Evolutionary conservation across 495 filamentous ascomycete species (phyloP).

Genomic region (Tetracladium marchalianum): DNA sequence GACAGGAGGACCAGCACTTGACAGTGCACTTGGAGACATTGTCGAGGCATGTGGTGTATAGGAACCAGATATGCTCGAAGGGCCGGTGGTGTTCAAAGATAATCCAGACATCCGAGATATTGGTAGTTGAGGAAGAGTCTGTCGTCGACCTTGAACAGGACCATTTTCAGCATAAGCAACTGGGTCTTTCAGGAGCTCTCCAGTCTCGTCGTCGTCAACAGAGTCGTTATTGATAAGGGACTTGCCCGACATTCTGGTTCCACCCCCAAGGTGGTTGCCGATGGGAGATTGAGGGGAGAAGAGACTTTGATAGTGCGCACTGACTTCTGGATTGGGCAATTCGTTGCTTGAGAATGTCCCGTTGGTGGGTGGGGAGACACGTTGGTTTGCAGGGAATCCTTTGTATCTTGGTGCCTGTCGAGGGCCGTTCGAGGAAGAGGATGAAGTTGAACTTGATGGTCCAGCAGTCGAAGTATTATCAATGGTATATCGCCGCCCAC

Average conservation of each 20-base stretch:
- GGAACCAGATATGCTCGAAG: conserved; percentile 12
- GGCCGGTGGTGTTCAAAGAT: conserved; percentile 54
- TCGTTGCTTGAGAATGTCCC: conserved; percentile 46
- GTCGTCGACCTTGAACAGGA: conserved; percentile 44
- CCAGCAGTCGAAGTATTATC: conserved; percentile 23
- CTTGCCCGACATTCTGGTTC: conserved; percentile 66
- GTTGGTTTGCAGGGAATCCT: conserved; percentile 64
- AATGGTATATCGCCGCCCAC: conserved; percentile 27
- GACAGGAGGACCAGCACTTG: conserved; percentile 27
- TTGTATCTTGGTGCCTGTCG: conserved; percentile 72
- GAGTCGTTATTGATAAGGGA: conserved; percentile 75
- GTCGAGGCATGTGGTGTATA: conserved; percentile 38
- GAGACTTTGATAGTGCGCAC: conserved; percentile 56
- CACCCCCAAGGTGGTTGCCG: conserved; percentile 60
- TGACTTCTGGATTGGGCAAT: conserved; percentile 48
- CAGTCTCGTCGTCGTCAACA: conserved; percentile 73
- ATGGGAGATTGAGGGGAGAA: conserved; percentile 83
- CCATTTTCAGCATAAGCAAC: conserved; percentile 78
- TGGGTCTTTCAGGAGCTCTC: conserved; percentile 73
- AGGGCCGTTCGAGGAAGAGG: conserved; percentile 42
- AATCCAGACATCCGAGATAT: conserved; percentile 61
- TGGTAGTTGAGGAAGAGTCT: conserved; percentile 67
- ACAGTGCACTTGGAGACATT: conserved; percentile 51
- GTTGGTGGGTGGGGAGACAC: conserved; percentile 54
- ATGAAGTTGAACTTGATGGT: conserved; percentile 39